Evolutionary conservation across 2,329 filamentous ascomycete genomes (phyloP), one percentile per base, ranked within the genome.

Genomic region (Colletotrichum viniferum): DNA sequence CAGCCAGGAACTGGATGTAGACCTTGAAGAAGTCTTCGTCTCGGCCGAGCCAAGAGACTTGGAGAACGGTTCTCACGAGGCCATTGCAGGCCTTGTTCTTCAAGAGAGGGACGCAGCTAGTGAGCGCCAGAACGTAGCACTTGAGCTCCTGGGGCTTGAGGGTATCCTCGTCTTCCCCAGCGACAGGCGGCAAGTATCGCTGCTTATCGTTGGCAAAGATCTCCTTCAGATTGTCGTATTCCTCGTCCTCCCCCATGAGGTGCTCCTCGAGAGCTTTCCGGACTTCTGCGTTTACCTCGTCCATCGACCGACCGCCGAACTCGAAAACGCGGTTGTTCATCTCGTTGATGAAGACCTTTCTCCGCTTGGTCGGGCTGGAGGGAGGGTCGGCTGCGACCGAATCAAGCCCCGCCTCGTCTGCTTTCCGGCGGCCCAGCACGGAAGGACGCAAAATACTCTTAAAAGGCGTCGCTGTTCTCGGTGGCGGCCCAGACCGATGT

Each of bases 1-100:
- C 92, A 21, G 91, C 90, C 28, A 95, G 85, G 78, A 95, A 94
- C 79, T 92, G 89, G 71, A 90, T 88, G 81, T 94, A 96, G 67
- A 91, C 90, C 79, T 91, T 90, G 72, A 92, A 88, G 80, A 95
- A 95, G 43, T 88, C 86, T 32, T 91, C 89, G 76, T 93, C 91
- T 72, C 92, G 89, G 12, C 91, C 92, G 43, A 93, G 85, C 92
- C 92, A 94, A 38, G 90, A 89, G 81, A 90, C 92, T 69, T 87
- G 85, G n/a, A 94, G 84, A 10, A 94, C 86, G 66, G 86, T 87
- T 78, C 87, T 88, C 73, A 94, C 88, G 32, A 94, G 84, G 6
- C 88, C 89, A 26, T 90, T 87, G 80, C 91, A 93, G 34, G 88
- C 88, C 81, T 88, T 89, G 77, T 90, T 88, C 76, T 87, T 87